phyloP scores from a whole-genome alignment of 305 asterid species.

The Euphrasia arctica region DNA sequence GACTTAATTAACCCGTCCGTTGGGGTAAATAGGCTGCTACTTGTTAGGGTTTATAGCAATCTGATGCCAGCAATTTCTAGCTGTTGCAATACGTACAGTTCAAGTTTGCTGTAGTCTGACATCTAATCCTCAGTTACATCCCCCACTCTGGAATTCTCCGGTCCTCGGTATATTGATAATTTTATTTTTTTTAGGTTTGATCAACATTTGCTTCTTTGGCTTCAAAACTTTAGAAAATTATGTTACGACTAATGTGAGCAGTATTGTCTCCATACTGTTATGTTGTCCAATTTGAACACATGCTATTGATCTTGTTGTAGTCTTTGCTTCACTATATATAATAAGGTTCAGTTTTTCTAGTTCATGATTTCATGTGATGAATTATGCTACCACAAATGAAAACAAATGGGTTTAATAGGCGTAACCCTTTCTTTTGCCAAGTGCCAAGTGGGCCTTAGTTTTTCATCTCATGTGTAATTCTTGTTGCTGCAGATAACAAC shows the following conservation, averaged over 20 bases:
- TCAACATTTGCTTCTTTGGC: too few relatives aligned
- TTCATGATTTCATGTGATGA: constrained; percentile 22
- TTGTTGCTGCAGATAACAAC: constrained; percentile 73
- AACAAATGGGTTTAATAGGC: constrained; percentile 12
- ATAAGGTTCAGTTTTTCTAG: constrained; percentile 13
- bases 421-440: constrained; percentile 8
- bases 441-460: not conserved
- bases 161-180: too few relatives aligned
- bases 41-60: not conserved
- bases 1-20: not conserved
- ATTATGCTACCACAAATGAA: constrained; percentile 17
- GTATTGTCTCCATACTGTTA: not conserved
- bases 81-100: not conserved
- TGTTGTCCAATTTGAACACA: constrained; percentile 11
- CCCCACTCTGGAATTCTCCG: too few relatives aligned
- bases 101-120: not conserved
- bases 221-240: not conserved
- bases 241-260: not conserved
- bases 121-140: not conserved
- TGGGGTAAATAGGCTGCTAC: not conserved
- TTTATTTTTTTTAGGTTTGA: too few relatives aligned
- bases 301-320: constrained; percentile 10
- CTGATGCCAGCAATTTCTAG: not conserved
- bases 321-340: constrained; percentile 6
- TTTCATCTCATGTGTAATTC: constrained; percentile 17